Conservation (phyloP, 768 basidiomycete genomes). For the Mycena albidolilacea region DNA sequence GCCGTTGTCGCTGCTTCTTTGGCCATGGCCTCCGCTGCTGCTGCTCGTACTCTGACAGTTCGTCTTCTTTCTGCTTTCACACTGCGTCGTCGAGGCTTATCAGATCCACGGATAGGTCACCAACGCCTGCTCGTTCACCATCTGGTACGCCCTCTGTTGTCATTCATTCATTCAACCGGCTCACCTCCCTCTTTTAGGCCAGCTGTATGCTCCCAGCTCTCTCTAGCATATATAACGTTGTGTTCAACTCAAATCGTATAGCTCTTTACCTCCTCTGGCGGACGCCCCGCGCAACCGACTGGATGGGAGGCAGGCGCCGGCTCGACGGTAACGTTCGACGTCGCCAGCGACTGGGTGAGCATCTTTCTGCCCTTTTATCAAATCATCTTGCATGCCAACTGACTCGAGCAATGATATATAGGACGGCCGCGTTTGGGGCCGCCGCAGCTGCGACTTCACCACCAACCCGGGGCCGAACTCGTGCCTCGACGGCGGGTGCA, state of each 20-base stretch:
- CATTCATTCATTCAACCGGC: neutral
- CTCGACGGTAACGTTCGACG: constrained; percentile 1
- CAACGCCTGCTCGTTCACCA: constrained; percentile 26
- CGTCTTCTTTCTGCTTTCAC: no score
- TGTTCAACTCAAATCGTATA: neutral
- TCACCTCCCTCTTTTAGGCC: neutral
- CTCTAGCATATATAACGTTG: neutral
- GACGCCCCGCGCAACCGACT: constrained; percentile 9
- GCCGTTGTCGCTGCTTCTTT: neutral
- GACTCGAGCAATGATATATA: neutral
- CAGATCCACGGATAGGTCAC: neutral
- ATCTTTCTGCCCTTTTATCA: no score
- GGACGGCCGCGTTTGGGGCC: constrained; percentile 24
- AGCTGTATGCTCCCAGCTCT: neutral
- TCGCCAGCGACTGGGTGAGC: constrained; percentile 17
- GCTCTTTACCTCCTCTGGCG: constrained; percentile 25
- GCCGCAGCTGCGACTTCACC: constrained; percentile 23
- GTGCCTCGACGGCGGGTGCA: constrained; percentile 62
- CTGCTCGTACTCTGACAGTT: constrained; percentile 16
- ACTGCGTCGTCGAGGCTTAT: no score
- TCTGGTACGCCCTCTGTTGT: neutral
- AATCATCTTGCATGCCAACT: neutral
- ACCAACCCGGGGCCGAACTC: constrained; percentile 47
- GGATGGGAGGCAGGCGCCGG: constrained; percentile 15
- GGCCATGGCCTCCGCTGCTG: constrained; percentile 17